phyloP scores from a whole-genome alignment of 129 eudicot species.

The Gnaphalium uliginosum region DNA sequence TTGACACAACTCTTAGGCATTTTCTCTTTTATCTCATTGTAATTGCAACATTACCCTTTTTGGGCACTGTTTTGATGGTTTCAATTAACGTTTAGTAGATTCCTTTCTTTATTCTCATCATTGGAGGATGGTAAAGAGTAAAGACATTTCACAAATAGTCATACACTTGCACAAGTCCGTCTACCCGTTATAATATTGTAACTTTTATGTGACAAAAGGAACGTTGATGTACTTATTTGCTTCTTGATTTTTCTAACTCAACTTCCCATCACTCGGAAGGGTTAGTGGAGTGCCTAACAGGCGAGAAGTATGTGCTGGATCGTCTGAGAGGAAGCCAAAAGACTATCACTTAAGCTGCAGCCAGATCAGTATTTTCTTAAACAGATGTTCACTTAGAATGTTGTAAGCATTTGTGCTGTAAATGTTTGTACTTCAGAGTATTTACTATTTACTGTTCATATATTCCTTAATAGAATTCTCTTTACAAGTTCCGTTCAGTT shows the following conservation, averaged over 20 bases:
- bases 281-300: slow-evolving; percentile 76
- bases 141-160: slow-evolving; percentile 2
- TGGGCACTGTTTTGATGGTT: background rate
- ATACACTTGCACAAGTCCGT: slow-evolving; percentile 2
- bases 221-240: background rate
- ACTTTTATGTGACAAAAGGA: slow-evolving; percentile 3
- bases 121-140: background rate
- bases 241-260: slow-evolving; percentile 28
- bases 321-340: slow-evolving; percentile 35
- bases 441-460: background rate
- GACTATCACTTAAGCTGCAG: slow-evolving; percentile 20
- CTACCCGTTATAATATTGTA: slow-evolving; percentile 7
- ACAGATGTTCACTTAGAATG: background rate
- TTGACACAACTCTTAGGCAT: background rate
- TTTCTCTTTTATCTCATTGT: slow-evolving; percentile 1
- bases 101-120: slow-evolving; percentile 1
- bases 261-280: slow-evolving; percentile 40
- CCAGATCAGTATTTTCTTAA: background rate
- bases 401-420: slow-evolving; percentile 8
- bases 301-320: slow-evolving; percentile 61
- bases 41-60: background rate
- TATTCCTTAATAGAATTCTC: background rate
- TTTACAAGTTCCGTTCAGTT: background rate
- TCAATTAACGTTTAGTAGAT: background rate
- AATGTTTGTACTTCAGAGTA: slow-evolving; percentile 16